Percentiles rank a stretch among this genome's conserved stretches.
phyloP scores from a whole-genome alignment of 768 basidiomycete genomes.

The Boletus pseudo-olivaceus region DNA sequence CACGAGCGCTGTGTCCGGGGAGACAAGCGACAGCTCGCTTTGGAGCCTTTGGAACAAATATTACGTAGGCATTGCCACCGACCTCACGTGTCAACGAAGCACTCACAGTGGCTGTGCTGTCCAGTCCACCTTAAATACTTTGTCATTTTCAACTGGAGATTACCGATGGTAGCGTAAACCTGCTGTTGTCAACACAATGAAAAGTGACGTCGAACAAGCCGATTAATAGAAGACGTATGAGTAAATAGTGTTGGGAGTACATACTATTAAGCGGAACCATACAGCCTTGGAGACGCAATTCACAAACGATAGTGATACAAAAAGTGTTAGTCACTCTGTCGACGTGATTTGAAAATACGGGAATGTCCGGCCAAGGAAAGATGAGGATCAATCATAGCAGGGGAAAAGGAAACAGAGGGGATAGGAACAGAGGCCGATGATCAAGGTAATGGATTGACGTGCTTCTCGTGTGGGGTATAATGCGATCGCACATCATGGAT shows the following conservation, averaged over 20 bases:
- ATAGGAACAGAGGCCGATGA: conserved; percentile 18
- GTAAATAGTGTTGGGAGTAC: conserved; percentile 32
- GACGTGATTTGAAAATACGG: conserved; percentile 29
- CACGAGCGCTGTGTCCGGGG: conserved; percentile 8
- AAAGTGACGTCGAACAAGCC: conserved; percentile 17
- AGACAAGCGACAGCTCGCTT: conserved; percentile 6
- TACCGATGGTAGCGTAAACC: conserved; percentile 24
- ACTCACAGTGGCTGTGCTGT: conserved; percentile 27
- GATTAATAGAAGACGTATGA: conserved; percentile 31
- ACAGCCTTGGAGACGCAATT: conserved; percentile 18
- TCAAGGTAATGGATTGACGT: conserved; percentile 47
- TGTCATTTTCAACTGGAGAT: conserved; percentile 21
- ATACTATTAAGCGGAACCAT: conserved; percentile 31
- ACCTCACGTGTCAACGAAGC: conserved; percentile 21
- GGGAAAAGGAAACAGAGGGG: conserved; percentile 16
- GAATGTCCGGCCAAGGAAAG: conserved; percentile 23
- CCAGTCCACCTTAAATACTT: conserved; percentile 30
- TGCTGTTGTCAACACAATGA: conserved; percentile 11
- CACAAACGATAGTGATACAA: conserved; percentile 33
- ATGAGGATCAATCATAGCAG: conserved; percentile 21
- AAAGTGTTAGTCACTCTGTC: conserved; percentile 24
- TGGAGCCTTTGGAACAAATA: conserved; percentile 15
- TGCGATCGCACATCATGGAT: conserved; percentile 36
- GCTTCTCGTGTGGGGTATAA: conserved; percentile 43
- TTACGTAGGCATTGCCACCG: conserved; percentile 16